Conservation (phyloP, 1,284 basidiomycete species). For the Leccinum proliferum region DNA sequence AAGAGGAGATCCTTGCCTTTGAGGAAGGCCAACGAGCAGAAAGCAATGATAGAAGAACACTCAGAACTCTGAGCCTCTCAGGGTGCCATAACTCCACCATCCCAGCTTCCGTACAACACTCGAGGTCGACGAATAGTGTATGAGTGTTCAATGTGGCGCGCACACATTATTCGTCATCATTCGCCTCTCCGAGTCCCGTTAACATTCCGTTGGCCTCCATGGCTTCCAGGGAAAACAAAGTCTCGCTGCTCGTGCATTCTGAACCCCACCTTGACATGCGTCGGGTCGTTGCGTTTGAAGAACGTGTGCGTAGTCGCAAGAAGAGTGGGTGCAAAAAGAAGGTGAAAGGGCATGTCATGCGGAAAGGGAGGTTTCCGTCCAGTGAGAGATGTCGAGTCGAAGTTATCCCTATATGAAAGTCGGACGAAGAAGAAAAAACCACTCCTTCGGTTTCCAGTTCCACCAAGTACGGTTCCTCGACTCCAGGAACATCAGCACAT, state of each 20-base stretch:
- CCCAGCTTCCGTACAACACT: constrained; percentile 54
- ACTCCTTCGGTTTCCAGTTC: constrained; percentile 50
- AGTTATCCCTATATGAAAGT: constrained; percentile 24
- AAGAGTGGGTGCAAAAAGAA: constrained; percentile 41
- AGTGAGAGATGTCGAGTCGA: constrained; percentile 12
- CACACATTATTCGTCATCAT: constrained; percentile 38
- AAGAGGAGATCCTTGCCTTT: constrained; percentile 19
- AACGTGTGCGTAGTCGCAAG: constrained; percentile 36
- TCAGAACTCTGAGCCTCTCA: constrained; percentile 52
- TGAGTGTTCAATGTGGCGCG: constrained; percentile 38
- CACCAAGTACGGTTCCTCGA: constrained; percentile 41
- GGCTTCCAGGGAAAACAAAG: constrained; percentile 52
- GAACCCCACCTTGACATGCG: constrained; percentile 27
- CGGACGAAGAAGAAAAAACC: constrained; percentile 31
- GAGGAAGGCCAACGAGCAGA: constrained; percentile 22
- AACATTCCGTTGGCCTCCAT: constrained; percentile 43
- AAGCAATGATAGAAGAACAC: constrained; percentile 31
- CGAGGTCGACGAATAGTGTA: constrained; percentile 48
- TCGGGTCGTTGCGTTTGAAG: constrained; percentile 15
- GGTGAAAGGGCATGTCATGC: constrained; percentile 33
- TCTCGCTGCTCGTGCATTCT: constrained; percentile 38
- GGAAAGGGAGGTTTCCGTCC: constrained; percentile 31
- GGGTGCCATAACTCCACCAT: constrained; percentile 73
- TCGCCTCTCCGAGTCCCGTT: constrained; percentile 42
- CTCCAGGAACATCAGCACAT: constrained; percentile 32